Conservation (phyloP, 2,329 filamentous ascomycete species). For the Boeremia exigua region DNA sequence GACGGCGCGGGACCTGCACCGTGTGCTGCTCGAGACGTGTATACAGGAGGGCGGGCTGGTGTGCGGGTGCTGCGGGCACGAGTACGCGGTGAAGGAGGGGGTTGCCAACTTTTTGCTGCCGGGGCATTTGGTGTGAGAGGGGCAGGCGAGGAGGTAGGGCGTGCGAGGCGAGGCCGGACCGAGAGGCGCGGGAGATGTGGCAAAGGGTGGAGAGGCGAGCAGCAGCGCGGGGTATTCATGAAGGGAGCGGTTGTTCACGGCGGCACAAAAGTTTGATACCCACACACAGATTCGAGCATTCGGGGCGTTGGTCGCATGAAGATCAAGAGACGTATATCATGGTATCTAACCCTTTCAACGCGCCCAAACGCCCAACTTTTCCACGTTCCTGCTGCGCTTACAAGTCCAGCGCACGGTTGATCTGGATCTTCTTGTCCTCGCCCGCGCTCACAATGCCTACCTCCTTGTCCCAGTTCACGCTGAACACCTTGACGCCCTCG, state of each 20-base stretch:
- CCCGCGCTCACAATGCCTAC: constrained; percentile 90
- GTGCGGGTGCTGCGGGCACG: constrained; percentile 89
- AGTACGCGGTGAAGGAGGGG: constrained; percentile 93
- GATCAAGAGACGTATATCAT: constrained; percentile 9
- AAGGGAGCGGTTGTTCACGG: neutral
- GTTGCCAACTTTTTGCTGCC: constrained; percentile 96
- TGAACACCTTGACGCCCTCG: constrained; percentile 88
- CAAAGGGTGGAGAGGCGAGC: neutral
- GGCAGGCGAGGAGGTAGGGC: neutral
- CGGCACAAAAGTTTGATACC: constrained; percentile 31
- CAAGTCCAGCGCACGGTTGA: constrained; percentile 63
- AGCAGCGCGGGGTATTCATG: neutral
- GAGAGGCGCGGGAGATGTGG: neutral
- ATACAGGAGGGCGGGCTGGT: constrained; percentile 87
- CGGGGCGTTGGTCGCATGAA: neutral
- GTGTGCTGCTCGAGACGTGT: constrained; percentile 84
- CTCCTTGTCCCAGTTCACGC: constrained; percentile 81
- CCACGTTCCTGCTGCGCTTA: neutral
- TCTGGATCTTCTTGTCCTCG: constrained; percentile 93
- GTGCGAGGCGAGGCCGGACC: neutral
- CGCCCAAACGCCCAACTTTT: constrained; percentile 25
- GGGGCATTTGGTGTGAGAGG: constrained; percentile 75
- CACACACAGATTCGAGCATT: constrained; percentile 20
- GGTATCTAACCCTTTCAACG: constrained; percentile 23
- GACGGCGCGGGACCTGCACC: constrained; percentile 78